Percentiles rank a stretch among this genome's conserved stretches.
Conservation (phyloP, 169 alveolate species). For the Pseudocohnilembus persalinus region DNA sequence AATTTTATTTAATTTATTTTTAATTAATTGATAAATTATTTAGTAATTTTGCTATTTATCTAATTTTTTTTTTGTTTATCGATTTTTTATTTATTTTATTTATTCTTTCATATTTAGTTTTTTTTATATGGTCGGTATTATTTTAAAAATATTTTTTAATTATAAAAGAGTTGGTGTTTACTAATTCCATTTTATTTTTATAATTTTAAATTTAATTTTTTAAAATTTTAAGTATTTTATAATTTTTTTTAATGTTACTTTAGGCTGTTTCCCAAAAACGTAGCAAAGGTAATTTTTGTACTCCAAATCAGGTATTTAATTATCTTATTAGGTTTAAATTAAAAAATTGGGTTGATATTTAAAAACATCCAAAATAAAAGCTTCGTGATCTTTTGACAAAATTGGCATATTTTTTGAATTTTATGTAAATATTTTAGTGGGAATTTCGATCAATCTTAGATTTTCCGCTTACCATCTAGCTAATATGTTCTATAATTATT, state of each 20-base stretch:
- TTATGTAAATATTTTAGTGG: slow-evolving; percentile 3
- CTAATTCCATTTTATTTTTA: too few species aligned
- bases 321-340: background rate
- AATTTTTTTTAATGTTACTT: too few species aligned
- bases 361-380: background rate
- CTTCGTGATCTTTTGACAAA: background rate
- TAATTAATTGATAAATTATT: background rate
- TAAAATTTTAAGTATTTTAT: too few species aligned
- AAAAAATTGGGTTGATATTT: background rate
- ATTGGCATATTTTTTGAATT: slow-evolving; percentile 18
- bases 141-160: too few species aligned
- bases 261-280: slow-evolving; percentile 8
- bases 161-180: background rate
- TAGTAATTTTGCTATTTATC: too few species aligned
- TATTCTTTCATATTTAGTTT: too few species aligned
- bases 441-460: background rate
- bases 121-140: too few species aligned
- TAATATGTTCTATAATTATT: background rate
- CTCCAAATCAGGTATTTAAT: background rate
- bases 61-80: too few species aligned
- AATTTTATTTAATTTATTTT: too few species aligned
- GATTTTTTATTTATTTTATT: too few species aligned
- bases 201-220: too few species aligned
- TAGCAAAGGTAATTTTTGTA: slow-evolving; percentile 7
- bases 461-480: slow-evolving; percentile 22